phyloP scores from a whole-genome alignment of 1,139 yeast species.

The Pneumocystis wakefieldiae region DNA sequence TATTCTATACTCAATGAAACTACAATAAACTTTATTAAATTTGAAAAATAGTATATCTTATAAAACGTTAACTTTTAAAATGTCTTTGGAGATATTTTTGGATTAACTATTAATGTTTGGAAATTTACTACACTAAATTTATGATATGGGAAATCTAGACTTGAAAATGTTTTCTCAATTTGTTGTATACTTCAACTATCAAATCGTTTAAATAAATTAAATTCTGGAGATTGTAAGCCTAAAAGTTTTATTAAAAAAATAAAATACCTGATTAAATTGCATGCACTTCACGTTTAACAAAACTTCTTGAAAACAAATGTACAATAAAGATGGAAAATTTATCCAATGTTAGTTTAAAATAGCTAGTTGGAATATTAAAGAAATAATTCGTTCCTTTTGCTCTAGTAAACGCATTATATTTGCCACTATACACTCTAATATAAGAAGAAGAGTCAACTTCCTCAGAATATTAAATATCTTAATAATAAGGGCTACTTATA shows the following conservation, averaged over 20 bases:
- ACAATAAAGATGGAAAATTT: slow-evolving; percentile 79
- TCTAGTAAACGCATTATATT: slow-evolving; percentile 74
- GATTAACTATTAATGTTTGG: slow-evolving; percentile 44
- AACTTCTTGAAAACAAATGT: slow-evolving; percentile 65
- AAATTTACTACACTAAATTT: slow-evolving; percentile 64
- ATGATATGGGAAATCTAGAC: slow-evolving; percentile 53
- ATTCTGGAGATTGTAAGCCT: slow-evolving; percentile 32
- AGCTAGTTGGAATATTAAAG: slow-evolving; percentile 66
- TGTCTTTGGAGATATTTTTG: slow-evolving; percentile 40
- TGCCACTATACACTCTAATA: slow-evolving; percentile 55
- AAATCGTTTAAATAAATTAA: slow-evolving; percentile 57
- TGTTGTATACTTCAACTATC: slow-evolving; percentile 76
- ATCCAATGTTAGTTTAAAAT: slow-evolving; percentile 75
- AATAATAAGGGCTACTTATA: not conserved
- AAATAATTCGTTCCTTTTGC: slow-evolving; percentile 81
- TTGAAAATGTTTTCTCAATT: slow-evolving; percentile 59
- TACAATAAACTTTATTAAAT: slow-evolving; percentile 74
- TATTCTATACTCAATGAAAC: slow-evolving; percentile 20
- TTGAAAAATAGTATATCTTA: slow-evolving; percentile 45
- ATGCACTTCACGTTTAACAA: slow-evolving; percentile 81
- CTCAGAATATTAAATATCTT: slow-evolving; percentile 46
- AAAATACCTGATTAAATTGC: slow-evolving; percentile 60
- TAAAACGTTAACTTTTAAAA: slow-evolving; percentile 56
- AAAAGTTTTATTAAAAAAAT: not conserved
- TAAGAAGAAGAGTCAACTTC: slow-evolving; percentile 79